Evolutionary conservation across 2,329 filamentous ascomycete species (phyloP).

Genomic region (Hymenoscyphus scutula): DNA sequence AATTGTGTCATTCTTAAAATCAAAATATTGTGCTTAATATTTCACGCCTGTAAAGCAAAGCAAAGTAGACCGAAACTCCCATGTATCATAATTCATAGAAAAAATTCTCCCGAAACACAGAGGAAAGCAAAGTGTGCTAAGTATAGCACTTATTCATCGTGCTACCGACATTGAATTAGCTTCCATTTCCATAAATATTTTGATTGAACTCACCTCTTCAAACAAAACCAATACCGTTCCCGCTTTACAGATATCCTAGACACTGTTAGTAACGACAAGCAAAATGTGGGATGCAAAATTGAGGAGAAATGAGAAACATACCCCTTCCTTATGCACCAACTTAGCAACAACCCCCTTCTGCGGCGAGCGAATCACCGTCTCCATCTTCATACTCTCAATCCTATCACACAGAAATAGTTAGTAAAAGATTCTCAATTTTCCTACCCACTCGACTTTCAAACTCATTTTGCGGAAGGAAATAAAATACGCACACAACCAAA

Average conservation of each 20-base stretch:
- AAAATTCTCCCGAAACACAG: background rate
- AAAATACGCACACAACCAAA: slow-evolving; percentile 68
- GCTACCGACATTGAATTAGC: background rate
- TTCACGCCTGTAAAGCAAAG: too few relatives aligned
- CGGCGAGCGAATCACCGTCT: slow-evolving; percentile 77
- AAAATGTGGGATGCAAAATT: slow-evolving; percentile 13
- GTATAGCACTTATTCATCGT: background rate
- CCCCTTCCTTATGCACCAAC: slow-evolving; percentile 71
- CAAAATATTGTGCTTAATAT: too few relatives aligned
- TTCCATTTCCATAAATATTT: background rate
- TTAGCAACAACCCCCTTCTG: slow-evolving; percentile 70
- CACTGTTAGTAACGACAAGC: slow-evolving; percentile 17
- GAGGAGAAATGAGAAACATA: slow-evolving; percentile 43
- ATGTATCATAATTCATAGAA: background rate
- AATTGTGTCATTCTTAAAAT: too few relatives aligned
- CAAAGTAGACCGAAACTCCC: background rate
- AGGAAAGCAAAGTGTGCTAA: background rate
- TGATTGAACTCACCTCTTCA: slow-evolving; percentile 43
- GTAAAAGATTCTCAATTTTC: slow-evolving; percentile 28
- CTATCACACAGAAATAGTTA: slow-evolving; percentile 38
- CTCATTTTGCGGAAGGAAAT: background rate
- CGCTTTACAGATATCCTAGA: slow-evolving; percentile 73
- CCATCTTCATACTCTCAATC: slow-evolving; percentile 90
- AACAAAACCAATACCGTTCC: slow-evolving; percentile 74
- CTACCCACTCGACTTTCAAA: background rate